These are phyloP conservation scores for Royoungia palumana DNA, from an alignment of 768 basidiomycete genomes.

Conservation along the genomic window DNA sequence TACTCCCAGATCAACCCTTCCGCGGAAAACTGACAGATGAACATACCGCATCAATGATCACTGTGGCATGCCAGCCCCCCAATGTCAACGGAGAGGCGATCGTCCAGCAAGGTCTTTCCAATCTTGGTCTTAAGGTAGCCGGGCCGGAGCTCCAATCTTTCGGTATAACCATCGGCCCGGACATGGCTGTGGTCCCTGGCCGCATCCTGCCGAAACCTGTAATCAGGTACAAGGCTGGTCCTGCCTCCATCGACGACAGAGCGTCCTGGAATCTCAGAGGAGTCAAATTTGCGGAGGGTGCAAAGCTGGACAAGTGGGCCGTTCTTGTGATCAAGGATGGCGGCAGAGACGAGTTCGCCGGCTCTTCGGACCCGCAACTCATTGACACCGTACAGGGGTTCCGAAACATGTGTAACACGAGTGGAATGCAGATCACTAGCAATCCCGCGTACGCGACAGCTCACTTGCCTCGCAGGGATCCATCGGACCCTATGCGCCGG, in stretches of 20 bases:
- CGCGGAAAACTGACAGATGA: conserved; percentile 53
- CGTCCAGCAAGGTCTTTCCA: conserved; percentile 38
- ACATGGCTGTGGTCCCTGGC: conserved; percentile 56
- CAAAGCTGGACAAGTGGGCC: conserved; percentile 56
- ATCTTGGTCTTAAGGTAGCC: conserved; percentile 39
- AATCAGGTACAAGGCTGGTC: conserved; percentile 37
- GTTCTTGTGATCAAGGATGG: conserved; percentile 67
- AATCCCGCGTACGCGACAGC: conserved; percentile 34
- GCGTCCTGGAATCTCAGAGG: conserved; percentile 55
- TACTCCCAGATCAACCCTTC: conserved; percentile 40
- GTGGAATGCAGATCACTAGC: conserved; percentile 55
- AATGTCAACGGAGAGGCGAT: conserved; percentile 48
- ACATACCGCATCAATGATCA: conserved; percentile 52
- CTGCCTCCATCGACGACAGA: conserved; percentile 37
- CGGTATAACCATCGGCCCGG: conserved; percentile 42
- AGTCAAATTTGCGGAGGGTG: conserved; percentile 59
- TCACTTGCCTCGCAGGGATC: conserved; percentile 48
- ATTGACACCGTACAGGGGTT: conserved; percentile 48
- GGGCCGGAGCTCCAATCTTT: conserved; percentile 39
- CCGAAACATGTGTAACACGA: conserved; percentile 54
- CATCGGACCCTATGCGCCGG: conserved; percentile 52
- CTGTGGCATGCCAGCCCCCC: conserved; percentile 45
- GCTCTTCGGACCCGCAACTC: conserved; percentile 53
- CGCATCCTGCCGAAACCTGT: conserved; percentile 45
- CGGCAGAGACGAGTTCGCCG: conserved; percentile 55